Evolutionary conservation across 495 filamentous ascomycete species (phyloP), one percentile per base, ranked within the genome.

Genomic region (Penicillium lividum): DNA sequence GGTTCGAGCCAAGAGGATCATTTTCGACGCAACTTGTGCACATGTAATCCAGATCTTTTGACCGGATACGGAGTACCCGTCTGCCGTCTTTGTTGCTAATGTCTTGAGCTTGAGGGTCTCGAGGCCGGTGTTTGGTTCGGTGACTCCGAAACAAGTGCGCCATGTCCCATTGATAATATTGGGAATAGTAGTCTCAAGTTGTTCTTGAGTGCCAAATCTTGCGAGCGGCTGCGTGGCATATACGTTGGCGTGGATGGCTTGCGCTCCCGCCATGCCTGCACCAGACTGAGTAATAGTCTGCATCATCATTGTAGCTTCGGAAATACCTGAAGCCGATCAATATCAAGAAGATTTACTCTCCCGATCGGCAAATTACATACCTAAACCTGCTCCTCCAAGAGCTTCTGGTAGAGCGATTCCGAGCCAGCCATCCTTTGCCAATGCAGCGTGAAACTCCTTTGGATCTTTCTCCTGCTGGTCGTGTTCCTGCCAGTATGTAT

Each of bases 31-130:
- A 7, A 91, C 86, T 67, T 92, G 88, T 4, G 89, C 90, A 54
- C 82, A 90, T 3, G 89, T 87, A 42, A 92, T 92, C 89, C 89
- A 91, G 59, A 91, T 91, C 77, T 92, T 92, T 67, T 91, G 89
- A 0, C 89, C 89, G 0, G 82, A 79, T 13, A 93, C 77, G 0
- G 69, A 74, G 72, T 90, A 92, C 18, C 69, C 72, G 28, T 83
- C 79, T 3, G 53, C 57, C 10, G 70, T 71, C 65, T 72, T 84
- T 34, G 61, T 73, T 3, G 86, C 89, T 25, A 73, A 69, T 0
- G 89, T 92, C 46, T 74, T 80, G 9, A 92, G 76, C 54, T 84
- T 82, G 13, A 91, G 74, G 4, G 89, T 93, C 42, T 92, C 87
- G 3, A 92, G 77, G 0, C 90, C 89, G 0, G 89, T 86, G 58